Evolutionary conservation across 1,139 yeast genomes (phyloP).

Genomic region (Nakaseomyces bracarensis): DNA sequence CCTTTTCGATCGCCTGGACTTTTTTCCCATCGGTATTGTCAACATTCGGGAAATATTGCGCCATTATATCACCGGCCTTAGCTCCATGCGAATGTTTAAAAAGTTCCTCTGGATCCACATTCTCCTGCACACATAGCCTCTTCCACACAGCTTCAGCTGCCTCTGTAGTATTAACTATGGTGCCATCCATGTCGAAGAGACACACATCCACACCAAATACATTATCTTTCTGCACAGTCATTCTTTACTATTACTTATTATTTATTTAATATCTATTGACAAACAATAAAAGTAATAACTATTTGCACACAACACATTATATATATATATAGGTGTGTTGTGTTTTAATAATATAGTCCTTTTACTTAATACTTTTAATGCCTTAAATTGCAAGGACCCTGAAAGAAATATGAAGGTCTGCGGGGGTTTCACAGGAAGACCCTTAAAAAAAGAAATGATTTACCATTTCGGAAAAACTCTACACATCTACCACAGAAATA

Average conservation of each 20-base stretch:
- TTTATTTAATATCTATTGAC: too few relatives aligned
- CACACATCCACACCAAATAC: conserved; percentile 22
- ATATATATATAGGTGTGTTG: too few relatives aligned
- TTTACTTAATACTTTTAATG: too few relatives aligned
- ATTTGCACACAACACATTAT: too few relatives aligned
- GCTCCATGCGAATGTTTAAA: conserved; percentile 67
- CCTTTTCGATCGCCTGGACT: conserved; percentile 46
- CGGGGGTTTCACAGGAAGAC: too few relatives aligned
- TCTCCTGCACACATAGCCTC: conserved; percentile 51
- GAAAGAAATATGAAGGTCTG: not conserved
- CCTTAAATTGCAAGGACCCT: not conserved
- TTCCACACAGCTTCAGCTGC: conserved; percentile 71
- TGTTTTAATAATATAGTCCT: too few relatives aligned
- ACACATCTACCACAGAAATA: not conserved
- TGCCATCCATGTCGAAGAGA: conserved; percentile 72
- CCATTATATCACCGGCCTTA: conserved; percentile 59
- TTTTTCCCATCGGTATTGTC: conserved; percentile 53
- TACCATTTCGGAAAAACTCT: not conserved
- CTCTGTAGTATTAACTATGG: conserved; percentile 62
- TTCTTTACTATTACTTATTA: too few relatives aligned
- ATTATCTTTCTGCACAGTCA: not conserved
- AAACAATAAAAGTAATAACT: too few relatives aligned
- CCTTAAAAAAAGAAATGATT: not conserved
- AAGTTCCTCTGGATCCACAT: conserved; percentile 57
- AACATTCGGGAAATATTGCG: conserved; percentile 56